phyloP scores from a whole-genome alignment of 1,284 basidiomycete genomes.

The Cutaneotrichosporon spelunceum region DNA sequence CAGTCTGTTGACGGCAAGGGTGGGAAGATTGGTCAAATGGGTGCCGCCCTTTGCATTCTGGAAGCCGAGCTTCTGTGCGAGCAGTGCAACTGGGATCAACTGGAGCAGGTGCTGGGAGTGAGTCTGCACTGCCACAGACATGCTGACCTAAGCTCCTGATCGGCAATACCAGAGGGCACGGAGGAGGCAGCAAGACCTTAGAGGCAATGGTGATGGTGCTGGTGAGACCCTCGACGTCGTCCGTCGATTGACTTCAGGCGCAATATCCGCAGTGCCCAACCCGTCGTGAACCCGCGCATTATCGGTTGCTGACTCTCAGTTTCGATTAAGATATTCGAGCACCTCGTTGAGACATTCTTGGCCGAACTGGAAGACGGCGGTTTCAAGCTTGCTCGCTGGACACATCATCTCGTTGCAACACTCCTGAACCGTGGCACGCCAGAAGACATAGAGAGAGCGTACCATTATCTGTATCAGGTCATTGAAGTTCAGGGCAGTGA shows the following conservation, averaged over 20 bases:
- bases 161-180: not conserved
- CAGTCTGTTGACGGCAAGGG: not conserved
- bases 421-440: slow-evolving; percentile 12
- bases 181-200: not conserved
- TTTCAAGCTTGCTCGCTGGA: slow-evolving; percentile 10
- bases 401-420: slow-evolving; percentile 5
- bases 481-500: not conserved
- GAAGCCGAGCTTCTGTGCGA: slow-evolving; percentile 19
- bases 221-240: slow-evolving; percentile 4
- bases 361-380: not conserved
- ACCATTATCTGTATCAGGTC: not conserved
- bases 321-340: slow-evolving; percentile 6
- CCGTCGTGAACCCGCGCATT: not conserved
- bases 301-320: not conserved
- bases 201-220: slow-evolving; percentile 7
- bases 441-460: slow-evolving; percentile 7
- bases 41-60: not conserved
- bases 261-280: not conserved
- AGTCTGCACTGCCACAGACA: not conserved
- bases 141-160: not conserved
- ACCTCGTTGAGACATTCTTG: not conserved
- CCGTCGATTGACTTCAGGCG: not conserved
- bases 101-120: slow-evolving; percentile 5
- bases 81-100: slow-evolving; percentile 8
- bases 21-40: not conserved